These are phyloP conservation scores for Pyronema omphalodes DNA, from an alignment of 495 filamentous ascomycete genomes.

Conservation along the genomic window DNA sequence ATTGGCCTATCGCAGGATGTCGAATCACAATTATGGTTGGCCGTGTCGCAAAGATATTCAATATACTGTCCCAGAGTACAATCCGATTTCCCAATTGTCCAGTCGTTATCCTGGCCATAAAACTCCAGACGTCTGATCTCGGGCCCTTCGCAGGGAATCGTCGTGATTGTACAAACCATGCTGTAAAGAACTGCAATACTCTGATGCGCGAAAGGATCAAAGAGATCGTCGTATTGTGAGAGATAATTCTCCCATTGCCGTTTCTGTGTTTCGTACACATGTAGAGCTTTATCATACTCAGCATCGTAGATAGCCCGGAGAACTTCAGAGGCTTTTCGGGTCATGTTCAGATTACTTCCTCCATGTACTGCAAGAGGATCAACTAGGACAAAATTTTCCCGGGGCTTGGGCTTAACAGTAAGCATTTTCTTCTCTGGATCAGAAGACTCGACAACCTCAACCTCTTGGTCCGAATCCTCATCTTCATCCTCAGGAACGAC, in stretches of 20 bases:
- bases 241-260: conserved; percentile 90
- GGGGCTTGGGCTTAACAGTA: not conserved
- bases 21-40: conserved; percentile 53
- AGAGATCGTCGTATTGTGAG: conserved; percentile 62
- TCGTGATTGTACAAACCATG: conserved; percentile 73
- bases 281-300: conserved; percentile 85
- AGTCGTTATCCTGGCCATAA: conserved; percentile 70
- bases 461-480: conserved; percentile 4
- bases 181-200: conserved; percentile 91
- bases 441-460: conserved; percentile 7
- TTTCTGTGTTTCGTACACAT: conserved; percentile 87
- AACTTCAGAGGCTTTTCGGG: conserved; percentile 76
- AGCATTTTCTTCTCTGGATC: conserved; percentile 11
- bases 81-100: conserved; percentile 34
- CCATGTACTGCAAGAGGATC: conserved; percentile 86
- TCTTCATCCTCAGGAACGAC: conserved; percentile 32
- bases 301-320: conserved; percentile 85
- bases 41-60: conserved; percentile 66
- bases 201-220: conserved; percentile 86
- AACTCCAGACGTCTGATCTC: conserved; percentile 71
- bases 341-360: conserved; percentile 41
- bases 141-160: conserved; percentile 80
- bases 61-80: conserved; percentile 91
- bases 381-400: conserved; percentile 66
- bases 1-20: conserved; percentile 79